Evolutionary conservation across 1,284 basidiomycete genomes (phyloP), one percentile per base, ranked within the genome.

Genomic region (Sanghuangporus sanghuang): DNA sequence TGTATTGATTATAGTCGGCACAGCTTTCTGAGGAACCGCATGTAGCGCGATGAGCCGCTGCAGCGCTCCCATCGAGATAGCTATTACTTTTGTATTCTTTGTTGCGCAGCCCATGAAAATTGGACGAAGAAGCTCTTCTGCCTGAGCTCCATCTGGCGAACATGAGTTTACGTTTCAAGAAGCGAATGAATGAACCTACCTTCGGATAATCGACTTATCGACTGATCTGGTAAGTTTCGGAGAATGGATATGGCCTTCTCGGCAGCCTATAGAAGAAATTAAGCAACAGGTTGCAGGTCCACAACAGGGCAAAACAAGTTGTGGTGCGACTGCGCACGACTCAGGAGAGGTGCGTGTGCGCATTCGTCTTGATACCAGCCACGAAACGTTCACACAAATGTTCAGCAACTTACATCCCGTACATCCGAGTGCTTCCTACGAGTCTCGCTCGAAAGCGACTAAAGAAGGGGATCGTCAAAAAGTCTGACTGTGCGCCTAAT

Each of bases 81-180:
- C 90, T 58, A 98, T 90, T 56, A 98, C 92, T 81, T 98, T 98
- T 2, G 92, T 86, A 68, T 95, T 93, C 77, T 92, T 94, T 9
- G 95, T 97, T 53, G 90, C 87, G 73, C 95, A 96, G 57, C 94
- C 95, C 82, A 97, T 93, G 71, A 96, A 93, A 2, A 99, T 88
- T 0, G 97, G 96, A 57, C 86, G 82, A 36, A 98, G 82, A 27
- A 98, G 81, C 61, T 90, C 89, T 62, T 92, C 86, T 3, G 91
- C 86, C 71, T 93, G 87, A 16, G 86, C 84, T 32, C 86, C 84
- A 80, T 93, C 91, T 93, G 63, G 62, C 59, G 18, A 62, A 49
- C 18, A 36, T 2, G 39, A 52, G 46, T n/a, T 11, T 11, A 42
- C 12, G 3, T n/a, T n/a, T 11, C 40, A 42, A 11, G 12, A 32